phyloP scores from a whole-genome alignment of 495 filamentous ascomycete species.

The Xylaria intraflava region DNA sequence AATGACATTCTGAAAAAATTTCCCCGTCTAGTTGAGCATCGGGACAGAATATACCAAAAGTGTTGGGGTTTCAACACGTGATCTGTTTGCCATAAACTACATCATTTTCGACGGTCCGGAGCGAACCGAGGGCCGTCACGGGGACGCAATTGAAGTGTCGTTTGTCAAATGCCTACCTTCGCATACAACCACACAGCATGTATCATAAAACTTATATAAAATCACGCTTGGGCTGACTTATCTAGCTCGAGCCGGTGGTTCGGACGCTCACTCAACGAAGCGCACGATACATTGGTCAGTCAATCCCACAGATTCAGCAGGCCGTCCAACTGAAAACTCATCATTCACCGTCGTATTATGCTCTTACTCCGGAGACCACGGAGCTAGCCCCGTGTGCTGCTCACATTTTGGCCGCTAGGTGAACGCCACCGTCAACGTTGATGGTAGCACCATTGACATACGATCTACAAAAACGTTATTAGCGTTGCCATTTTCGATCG shows the following conservation, averaged over 20 bases:
- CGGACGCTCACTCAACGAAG: neutral
- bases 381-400: neutral
- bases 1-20: slow-evolving; percentile 22
- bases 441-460: slow-evolving; percentile 77
- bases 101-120: neutral
- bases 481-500: neutral
- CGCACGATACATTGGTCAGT: neutral
- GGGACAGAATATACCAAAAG: slow-evolving; percentile 23
- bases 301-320: neutral
- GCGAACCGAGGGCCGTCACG: neutral
- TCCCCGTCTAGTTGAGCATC: slow-evolving; percentile 29
- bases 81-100: neutral
- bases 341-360: neutral
- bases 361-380: neutral
- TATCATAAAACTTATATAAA: neutral
- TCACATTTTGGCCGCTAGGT: slow-evolving; percentile 30
- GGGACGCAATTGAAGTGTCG: neutral
- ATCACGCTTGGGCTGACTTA: neutral
- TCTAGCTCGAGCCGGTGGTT: neutral
- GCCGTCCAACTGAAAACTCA: neutral
- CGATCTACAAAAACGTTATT: slow-evolving; percentile 21
- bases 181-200: neutral
- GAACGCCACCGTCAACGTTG: slow-evolving; percentile 59
- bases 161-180: neutral
- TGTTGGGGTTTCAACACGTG: slow-evolving; percentile 19